Evolutionary conservation across 768 basidiomycete species (phyloP), one percentile per base, ranked within the genome.

Genomic region (Suillus subluteus): DNA sequence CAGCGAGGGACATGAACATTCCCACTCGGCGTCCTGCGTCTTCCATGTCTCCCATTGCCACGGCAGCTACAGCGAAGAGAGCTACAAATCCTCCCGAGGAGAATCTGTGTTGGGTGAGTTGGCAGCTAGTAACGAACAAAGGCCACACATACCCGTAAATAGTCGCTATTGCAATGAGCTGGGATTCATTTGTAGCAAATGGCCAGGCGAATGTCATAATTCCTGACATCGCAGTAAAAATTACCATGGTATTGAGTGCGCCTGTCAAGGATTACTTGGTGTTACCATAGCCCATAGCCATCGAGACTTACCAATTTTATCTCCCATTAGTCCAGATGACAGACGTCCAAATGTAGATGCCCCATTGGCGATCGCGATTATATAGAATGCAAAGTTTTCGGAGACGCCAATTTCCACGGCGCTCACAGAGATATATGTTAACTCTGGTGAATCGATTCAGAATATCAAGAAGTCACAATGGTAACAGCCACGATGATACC

Each of bases 201-300:
- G 92, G 93, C 94, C 93, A 95, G 4, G 80, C 79, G 69, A 87
- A 88, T 0, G 91, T 91, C 54, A 89, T 71, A 37, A 87, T 74
- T 0, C 84, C 89, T 0, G 88, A 86, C 1, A 84, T 48, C 21
- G 82, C 65, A 0, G 86, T 88, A 41, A 88, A 86, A 0, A 91
- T 89, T 13, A 83, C 84, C 82, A 93, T 88, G 38, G 90, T 79
- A 67, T 90, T 94, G 69, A 92, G 79, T 0, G 86, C 75, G 18
- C 92, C 92, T 88, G 62, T 38, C 26, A 38, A 18, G n/a, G 16
- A 70, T 63, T 12, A 9, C 21, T 6, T 8, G 40, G 7, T 46
- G 23, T 52, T 23, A 54, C 12, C 55, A 26, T 35, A 23, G 11
- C 13, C 35, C 21, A 55, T 30, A 56, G 16, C 21, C 15, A 37